phyloP scores from a whole-genome alignment of 1,139 yeast genomes.

The Taphrina flavorubra region DNA sequence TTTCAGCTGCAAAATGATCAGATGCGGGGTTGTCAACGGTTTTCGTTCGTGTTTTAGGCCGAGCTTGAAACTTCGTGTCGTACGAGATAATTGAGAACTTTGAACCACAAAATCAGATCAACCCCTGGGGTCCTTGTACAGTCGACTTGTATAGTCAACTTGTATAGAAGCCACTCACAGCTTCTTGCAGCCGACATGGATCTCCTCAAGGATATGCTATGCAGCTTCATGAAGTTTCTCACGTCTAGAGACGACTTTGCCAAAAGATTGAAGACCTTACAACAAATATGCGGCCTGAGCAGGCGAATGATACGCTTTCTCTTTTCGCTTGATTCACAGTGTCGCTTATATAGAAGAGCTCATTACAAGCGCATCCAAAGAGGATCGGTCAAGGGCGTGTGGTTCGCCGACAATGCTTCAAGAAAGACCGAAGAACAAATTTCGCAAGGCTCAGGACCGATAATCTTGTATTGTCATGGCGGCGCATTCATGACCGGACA shows the following conservation, averaged over 20 bases:
- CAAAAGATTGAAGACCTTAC: conserved; percentile 2
- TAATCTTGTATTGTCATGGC: conserved; percentile 32
- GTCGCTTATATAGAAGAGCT: conserved; percentile 11
- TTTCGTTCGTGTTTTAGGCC: neutral
- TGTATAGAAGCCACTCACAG: too few relatives aligned
- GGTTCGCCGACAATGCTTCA: conserved; percentile 31
- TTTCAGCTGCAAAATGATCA: neutral
- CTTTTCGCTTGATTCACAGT: conserved; percentile 10
- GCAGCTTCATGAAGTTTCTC: conserved; percentile 18
- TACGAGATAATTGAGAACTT: neutral
- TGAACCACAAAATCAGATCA: neutral
- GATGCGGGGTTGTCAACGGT: neutral
- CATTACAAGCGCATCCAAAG: conserved; percentile 22
- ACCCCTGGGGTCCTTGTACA: too few relatives aligned
- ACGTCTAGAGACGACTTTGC: conserved; percentile 15
- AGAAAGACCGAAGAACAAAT: conserved; percentile 12
- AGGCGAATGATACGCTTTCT: conserved; percentile 18
- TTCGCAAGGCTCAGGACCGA: conserved; percentile 23
- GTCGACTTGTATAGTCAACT: too few relatives aligned
- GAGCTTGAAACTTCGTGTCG: neutral
- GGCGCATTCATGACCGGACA: conserved; percentile 38
- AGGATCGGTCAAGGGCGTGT: conserved; percentile 30
- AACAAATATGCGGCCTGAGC: neutral
- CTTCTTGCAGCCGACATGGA: conserved; percentile 12
- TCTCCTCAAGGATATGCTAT: conserved; percentile 23